Evolutionary conservation across 1,284 basidiomycete species (phyloP), one percentile per base, ranked within the genome.

Genomic region (Leccinum pachyderme): DNA sequence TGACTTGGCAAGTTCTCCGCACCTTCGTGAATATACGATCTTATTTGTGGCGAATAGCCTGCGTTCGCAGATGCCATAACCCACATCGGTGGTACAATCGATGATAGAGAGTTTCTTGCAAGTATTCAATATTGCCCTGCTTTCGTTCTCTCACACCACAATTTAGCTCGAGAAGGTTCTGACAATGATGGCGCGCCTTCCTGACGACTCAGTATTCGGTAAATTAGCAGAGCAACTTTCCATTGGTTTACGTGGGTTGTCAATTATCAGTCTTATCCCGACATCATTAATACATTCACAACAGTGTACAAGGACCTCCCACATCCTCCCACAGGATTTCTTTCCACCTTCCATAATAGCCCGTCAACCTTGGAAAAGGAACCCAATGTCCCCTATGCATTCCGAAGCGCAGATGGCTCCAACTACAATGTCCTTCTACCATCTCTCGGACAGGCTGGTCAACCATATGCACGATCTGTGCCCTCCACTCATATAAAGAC

Each of bases 91-190:
- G 73, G 72, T 1, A 81, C 78, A 28, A 69, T 86, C 31, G 74
- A 87, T 60, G 85, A 87, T 63, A 77, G 85, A 56, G 68, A 79
- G 43, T 67, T 84, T 60, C 64, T 86, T 65, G 84, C 74, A 65
- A 64, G 77, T 57, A 25, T 29, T 32, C 33, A 13, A 4, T 25
- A 18, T 7, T n/a, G 47, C 39, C 7, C 3, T 41, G 35, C 39
- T 5, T 35, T 24, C 27, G 11, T n/a, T 47, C 6, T 24, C 56
- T 65, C 27, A 60, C 12, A 28, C n/a, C 2, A 4, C 27, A 41
- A 18, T 28, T 28, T 54, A 85, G 82, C 76, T 86, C 31, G 84
- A 87, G 67, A 77, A 79, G 44, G 55, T 80, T 13, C 66, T 86
- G 37, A 69, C 75, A n/a, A 57, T 80, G n/a, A 82, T 87, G 81